A percentile compares a stretch with the other conserved stretches of the same genome.
Conservation (phyloP, 1,139 yeast genomes). For the Scheffersomyces lignicola region DNA sequence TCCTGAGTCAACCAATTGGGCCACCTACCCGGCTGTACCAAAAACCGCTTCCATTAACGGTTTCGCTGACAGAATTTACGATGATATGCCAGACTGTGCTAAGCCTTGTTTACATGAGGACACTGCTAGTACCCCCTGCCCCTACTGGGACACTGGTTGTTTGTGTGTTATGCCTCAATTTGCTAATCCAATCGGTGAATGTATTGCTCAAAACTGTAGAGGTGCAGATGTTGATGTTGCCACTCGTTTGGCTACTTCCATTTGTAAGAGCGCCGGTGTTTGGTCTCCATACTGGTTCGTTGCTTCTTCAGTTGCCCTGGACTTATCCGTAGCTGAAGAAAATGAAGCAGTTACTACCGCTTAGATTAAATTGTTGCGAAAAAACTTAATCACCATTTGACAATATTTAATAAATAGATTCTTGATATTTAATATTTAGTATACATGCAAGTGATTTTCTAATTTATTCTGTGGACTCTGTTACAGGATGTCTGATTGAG, state of each 20-base stretch:
- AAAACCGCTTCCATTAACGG: constrained; percentile 43
- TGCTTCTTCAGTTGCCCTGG: constrained; percentile 17
- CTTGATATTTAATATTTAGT: no score
- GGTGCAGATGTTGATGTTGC: constrained; percentile 23
- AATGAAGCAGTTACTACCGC: no score
- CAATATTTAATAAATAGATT: no score
- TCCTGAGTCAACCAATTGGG: constrained; percentile 14
- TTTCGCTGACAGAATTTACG: constrained; percentile 40
- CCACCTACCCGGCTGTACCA: constrained; percentile 38
- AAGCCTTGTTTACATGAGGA: constrained; percentile 25
- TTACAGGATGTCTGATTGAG: no score
- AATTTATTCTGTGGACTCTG: no score
- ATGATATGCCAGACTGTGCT: constrained; percentile 30
- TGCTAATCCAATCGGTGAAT: constrained; percentile 26
- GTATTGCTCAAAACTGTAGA: constrained; percentile 29
- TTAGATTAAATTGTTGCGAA: no score
- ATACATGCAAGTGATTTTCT: no score
- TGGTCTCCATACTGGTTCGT: constrained; percentile 26
- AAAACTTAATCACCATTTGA: no score
- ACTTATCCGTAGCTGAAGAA: constrained; percentile 10
- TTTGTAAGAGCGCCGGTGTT: constrained; percentile 29
- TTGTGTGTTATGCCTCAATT: constrained; percentile 35
- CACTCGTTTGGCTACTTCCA: constrained; percentile 25
- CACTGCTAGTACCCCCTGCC: constrained; percentile 31
- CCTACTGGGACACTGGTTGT: constrained; percentile 43